A percentile compares a stretch with the other conserved stretches of the same genome.
These are phyloP conservation scores for Arctium lappa DNA, from an alignment of 129 eudicot genomes.

Conservation along the genomic window DNA sequence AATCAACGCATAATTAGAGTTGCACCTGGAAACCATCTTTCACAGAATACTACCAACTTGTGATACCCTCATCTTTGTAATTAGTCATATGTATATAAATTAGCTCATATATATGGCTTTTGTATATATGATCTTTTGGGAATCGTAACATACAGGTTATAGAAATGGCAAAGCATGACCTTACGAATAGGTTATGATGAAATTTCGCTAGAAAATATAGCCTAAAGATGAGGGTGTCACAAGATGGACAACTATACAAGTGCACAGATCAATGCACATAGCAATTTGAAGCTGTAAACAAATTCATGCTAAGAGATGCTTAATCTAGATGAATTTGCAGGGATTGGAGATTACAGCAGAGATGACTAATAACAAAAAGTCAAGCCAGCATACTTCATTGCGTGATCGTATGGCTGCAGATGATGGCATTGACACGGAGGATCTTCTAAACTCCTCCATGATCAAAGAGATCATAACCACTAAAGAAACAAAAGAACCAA, in stretches of 20 bases:
- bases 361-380: constrained; percentile 22
- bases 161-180: neutral
- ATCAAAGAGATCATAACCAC: constrained; percentile 39
- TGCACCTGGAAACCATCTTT: constrained; percentile 37
- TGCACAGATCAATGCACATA: neutral
- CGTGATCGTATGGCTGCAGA: constrained; percentile 70
- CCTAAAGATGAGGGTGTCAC: neutral
- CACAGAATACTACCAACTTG: neutral
- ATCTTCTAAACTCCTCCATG: constrained; percentile 26
- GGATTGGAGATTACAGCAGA: constrained; percentile 10
- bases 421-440: constrained; percentile 28
- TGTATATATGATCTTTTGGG: neutral
- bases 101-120: neutral
- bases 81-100: neutral
- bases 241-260: neutral
- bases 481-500: constrained; percentile 10
- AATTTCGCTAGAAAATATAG: neutral
- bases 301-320: neutral
- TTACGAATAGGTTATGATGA: neutral
- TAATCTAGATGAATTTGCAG: constrained; percentile 13
- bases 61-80: neutral
- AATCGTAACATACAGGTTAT: neutral
- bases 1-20: constrained; percentile 19
- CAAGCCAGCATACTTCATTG: constrained; percentile 41
- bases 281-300: neutral